These are phyloP conservation scores for Chrysosporium keratinophilum DNA, from an alignment of 2,329 filamentous ascomycete genomes.

Conservation along the genomic window DNA sequence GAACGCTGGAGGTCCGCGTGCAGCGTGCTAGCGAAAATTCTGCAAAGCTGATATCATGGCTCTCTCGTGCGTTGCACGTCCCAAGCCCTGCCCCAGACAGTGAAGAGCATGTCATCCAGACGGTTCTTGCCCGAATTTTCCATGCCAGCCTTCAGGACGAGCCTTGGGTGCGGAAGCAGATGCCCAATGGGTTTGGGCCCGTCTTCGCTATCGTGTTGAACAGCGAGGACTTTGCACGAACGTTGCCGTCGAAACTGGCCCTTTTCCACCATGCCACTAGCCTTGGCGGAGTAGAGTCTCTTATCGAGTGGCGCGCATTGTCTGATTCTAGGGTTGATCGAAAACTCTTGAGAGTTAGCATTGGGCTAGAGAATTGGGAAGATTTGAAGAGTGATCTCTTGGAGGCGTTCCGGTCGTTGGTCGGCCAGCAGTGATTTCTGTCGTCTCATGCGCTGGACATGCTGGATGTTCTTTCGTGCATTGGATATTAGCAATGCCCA, in stretches of 20 bases:
- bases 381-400: conserved; percentile 69
- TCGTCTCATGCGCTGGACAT: too few species aligned
- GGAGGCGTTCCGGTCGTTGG: conserved; percentile 52
- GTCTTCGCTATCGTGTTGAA: conserved; percentile 70
- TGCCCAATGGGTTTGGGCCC: conserved; percentile 82
- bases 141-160: conserved; percentile 73
- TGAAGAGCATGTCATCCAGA: conserved; percentile 38
- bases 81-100: conserved; percentile 25
- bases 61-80: conserved; percentile 44
- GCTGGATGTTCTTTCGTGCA: too few species aligned
- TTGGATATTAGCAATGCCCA: too few species aligned
- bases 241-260: conserved; percentile 63
- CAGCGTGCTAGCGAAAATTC: conserved; percentile 64
- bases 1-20: conserved; percentile 78
- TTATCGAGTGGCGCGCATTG: conserved; percentile 96
- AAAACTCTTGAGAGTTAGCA: conserved; percentile 65
- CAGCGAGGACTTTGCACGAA: conserved; percentile 50
- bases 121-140: conserved; percentile 51
- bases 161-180: conserved; percentile 71
- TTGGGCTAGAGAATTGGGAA: conserved; percentile 78
- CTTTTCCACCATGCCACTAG: conserved; percentile 94
- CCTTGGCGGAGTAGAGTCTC: conserved; percentile 82
- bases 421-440: conserved; percentile 4
- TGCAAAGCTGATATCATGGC: conserved; percentile 58
- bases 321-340: conserved; percentile 63